Conservation (phyloP, 306 rosid species). For the Urtica urens region DNA sequence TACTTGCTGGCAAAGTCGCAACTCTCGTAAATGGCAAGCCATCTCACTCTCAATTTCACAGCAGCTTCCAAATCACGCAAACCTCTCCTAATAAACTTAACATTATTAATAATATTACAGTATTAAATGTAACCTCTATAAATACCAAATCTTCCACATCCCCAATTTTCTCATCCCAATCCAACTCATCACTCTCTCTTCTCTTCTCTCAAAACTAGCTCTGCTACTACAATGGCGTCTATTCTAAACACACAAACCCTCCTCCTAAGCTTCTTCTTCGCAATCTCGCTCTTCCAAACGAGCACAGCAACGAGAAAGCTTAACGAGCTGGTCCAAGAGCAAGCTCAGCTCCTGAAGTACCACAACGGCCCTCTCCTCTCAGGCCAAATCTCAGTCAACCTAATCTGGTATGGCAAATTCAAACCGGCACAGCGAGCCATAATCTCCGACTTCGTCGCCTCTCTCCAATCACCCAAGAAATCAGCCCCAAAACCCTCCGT, state of each 20-base stretch:
- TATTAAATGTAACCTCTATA: slow-evolving; percentile 22
- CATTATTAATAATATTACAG: too few species aligned
- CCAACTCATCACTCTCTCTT: slow-evolving; percentile 1
- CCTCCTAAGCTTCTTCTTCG: slow-evolving; percentile 12
- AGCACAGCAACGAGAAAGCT: slow-evolving; percentile 41
- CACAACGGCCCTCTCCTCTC: slow-evolving; percentile 73
- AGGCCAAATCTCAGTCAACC: slow-evolving; percentile 62
- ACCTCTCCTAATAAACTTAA: too few species aligned
- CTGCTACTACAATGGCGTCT: not conserved
- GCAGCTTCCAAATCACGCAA: slow-evolving; percentile 21
- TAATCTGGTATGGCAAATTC: slow-evolving; percentile 76
- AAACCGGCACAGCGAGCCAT: slow-evolving; percentile 69
- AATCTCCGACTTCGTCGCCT: slow-evolving; percentile 50
- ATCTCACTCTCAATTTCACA: slow-evolving; percentile 13
- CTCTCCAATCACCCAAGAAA: slow-evolving; percentile 29
- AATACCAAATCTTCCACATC: not conserved
- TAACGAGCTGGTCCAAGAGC: slow-evolving; percentile 38
- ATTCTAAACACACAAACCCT: slow-evolving; percentile 27
- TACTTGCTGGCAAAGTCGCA: slow-evolving; percentile 30
- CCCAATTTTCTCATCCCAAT: slow-evolving; percentile 2
- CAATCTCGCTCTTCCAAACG: slow-evolving; percentile 23
- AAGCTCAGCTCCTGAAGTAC: slow-evolving; percentile 46
- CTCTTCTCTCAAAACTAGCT: not conserved
- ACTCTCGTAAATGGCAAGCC: slow-evolving; percentile 41
- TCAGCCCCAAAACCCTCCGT: slow-evolving; percentile 42